These are phyloP conservation scores for Suillus brevipes DNA, from an alignment of 768 basidiomycete species.

Conservation along the genomic window DNA sequence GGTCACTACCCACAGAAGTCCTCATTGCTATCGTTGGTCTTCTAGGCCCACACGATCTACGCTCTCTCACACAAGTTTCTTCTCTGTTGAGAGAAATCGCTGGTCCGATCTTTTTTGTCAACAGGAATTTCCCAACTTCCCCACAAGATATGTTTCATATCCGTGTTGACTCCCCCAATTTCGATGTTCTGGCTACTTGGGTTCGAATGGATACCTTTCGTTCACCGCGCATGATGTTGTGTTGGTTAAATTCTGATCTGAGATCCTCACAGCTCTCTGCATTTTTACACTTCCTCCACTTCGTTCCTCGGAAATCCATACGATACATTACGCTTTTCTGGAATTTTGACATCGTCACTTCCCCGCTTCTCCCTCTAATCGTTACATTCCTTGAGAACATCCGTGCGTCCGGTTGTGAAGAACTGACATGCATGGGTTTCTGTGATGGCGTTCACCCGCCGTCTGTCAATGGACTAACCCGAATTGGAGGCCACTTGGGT, in stretches of 20 bases:
- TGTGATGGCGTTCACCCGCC: background rate
- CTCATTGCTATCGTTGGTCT: background rate
- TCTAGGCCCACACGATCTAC: background rate
- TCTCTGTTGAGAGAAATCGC: background rate
- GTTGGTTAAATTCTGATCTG: background rate
- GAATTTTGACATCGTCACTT: background rate
- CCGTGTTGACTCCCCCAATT: background rate
- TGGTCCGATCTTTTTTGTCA: background rate
- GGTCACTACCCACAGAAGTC: background rate
- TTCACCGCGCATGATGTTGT: background rate
- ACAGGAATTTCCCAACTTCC: background rate
- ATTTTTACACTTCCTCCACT: background rate
- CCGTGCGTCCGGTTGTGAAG: no score
- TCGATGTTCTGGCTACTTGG: background rate
- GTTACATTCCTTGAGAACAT: no score
- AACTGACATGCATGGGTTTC: no score
- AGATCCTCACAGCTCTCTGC: background rate
- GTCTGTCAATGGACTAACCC: background rate
- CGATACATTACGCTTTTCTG: background rate
- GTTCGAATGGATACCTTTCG: background rate
- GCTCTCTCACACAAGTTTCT: background rate
- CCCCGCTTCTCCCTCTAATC: no score
- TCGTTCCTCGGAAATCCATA: background rate
- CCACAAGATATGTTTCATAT: background rate
- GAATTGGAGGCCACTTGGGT: background rate